phyloP scores from a whole-genome alignment of 768 basidiomycete genomes.

The Leccinum disarticulatum region DNA sequence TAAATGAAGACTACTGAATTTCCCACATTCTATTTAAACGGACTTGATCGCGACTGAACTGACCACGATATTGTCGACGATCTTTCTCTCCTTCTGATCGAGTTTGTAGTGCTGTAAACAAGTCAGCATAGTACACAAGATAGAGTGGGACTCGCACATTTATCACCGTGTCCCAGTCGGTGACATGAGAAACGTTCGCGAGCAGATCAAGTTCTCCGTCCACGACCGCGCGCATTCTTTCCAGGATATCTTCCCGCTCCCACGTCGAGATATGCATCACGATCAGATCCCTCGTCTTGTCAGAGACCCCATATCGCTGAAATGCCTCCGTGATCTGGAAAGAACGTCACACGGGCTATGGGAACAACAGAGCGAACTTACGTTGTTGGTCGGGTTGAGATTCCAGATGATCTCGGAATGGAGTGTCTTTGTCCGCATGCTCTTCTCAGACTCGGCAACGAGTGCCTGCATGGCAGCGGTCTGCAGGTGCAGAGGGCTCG shows the following conservation, averaged over 20 bases:
- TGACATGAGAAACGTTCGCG: conserved; percentile 42
- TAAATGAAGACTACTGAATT: no score
- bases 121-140: not conserved
- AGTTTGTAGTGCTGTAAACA: conserved; percentile 65
- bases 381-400: conserved; percentile 86
- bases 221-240: conserved; percentile 58
- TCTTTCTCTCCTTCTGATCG: conserved; percentile 42
- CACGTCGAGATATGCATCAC: conserved; percentile 65
- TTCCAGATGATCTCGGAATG: conserved; percentile 92
- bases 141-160: conserved; percentile 37
- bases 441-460: conserved; percentile 58
- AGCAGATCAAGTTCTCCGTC: conserved; percentile 55
- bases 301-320: conserved; percentile 80
- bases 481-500: conserved; percentile 75
- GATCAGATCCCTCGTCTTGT: conserved; percentile 59
- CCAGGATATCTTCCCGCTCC: conserved; percentile 41
- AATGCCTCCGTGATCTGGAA: conserved; percentile 85
- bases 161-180: conserved; percentile 72
- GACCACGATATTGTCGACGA: conserved; percentile 67
- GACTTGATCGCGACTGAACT: conserved; percentile 79
- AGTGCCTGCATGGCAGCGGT: conserved; percentile 83
- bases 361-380: conserved; percentile 28
- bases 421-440: conserved; percentile 78
- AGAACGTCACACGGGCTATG: not conserved
- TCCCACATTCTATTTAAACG: no score